Base-by-base conservation (phyloP, 345 rosid species). In the Hevea brasiliensis region DNA sequence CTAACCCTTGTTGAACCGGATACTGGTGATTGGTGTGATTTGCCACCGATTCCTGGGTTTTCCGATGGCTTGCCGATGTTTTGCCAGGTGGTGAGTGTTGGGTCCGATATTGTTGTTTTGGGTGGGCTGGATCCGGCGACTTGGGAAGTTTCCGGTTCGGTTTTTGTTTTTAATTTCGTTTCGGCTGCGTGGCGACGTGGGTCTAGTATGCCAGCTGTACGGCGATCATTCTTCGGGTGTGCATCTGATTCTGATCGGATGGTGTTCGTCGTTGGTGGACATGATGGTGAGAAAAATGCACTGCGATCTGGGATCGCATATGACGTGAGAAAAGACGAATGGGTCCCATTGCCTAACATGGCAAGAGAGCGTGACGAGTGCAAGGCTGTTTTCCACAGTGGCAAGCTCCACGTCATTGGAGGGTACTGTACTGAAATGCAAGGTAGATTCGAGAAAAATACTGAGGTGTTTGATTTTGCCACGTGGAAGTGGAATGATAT, bases 221-320 rank as follows among this genome's bases (percentile, higher is more conserved):
- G 74, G 20, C 80, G 98, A 44, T 79, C 84, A 8, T 81, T 90
- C 68, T 92, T 90, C 59, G 93, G 92, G 0, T 87, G 92, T 65
- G 85, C 81, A 24, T 87, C 98, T 0, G 97, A 92, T 65, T 72
- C 54, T 6, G 75, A 81, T 54, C 87, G 87, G 85, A 76, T 21
- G 84, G 95, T 92, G 68, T 77, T 80, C 27, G 88, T 94, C 7
- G 88, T 90, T 0, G 97, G 98, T 0, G 97, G 98, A 8, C 96
- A 92, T 15, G 97, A 88, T 6, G 82, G 61, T 0, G 92, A 88
- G 26, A 90, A 90, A 64, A 85, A 81, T 23, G 95, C 98, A 2
- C 67, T 94, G 78, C 86, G 60, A 65, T 88, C 98, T 12, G 86
- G 89, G 0, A 21, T 86, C 53, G 71, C 82, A 0, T 92, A 92